Evolutionary conservation across 2,329 filamentous ascomycete genomes (phyloP), one percentile per base, ranked within the genome.

Genomic region (Fusarium sp.): DNA sequence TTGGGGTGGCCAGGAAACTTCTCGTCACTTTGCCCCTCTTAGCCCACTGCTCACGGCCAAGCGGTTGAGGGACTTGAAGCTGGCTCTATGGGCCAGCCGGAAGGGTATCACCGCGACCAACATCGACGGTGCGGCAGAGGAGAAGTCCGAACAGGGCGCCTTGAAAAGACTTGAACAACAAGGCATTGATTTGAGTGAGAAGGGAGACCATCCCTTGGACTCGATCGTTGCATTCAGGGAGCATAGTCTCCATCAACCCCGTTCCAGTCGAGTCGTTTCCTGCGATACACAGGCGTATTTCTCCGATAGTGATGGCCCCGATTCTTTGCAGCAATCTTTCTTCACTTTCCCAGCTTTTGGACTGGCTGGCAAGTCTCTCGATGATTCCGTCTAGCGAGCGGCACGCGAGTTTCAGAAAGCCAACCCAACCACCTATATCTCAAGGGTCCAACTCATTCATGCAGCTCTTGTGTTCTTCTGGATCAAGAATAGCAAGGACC

Each of bases 391-490:
- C 45, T 62, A 62, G 61, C 39, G 60, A 23, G 23, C 39, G 7
- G 66, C 9, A 18, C 1, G 32, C 4, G 66, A 27, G 1, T 39
- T 35, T 13, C 45, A 70, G 32, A 11, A 11, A 3, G 5, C 30
- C 5, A 69, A 69, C 5, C 23, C 56, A 0, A 57, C 32, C 10
- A 69, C 56, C 10, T 62, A 48, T 11, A 32, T 66, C 2, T 45
- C 67, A 5, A 48, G 23, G 3, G 14, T 25, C 7, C 67, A 69
- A 18, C 32, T 66, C 23, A 41, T 66, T 11, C 60, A 62, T 13
- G 63, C 63, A 4, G 63, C 48, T 1, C 18, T 61, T 8, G 1
- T 56, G 3, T 66, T 60, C 45, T 61, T 69, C 8, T 69, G 63
- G 67, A 50, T 66, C 14, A 41, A 16, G 20, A 32, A 4, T 3